phyloP scores from a whole-genome alignment of 768 basidiomycete genomes.

The Tremella fuciformis region DNA sequence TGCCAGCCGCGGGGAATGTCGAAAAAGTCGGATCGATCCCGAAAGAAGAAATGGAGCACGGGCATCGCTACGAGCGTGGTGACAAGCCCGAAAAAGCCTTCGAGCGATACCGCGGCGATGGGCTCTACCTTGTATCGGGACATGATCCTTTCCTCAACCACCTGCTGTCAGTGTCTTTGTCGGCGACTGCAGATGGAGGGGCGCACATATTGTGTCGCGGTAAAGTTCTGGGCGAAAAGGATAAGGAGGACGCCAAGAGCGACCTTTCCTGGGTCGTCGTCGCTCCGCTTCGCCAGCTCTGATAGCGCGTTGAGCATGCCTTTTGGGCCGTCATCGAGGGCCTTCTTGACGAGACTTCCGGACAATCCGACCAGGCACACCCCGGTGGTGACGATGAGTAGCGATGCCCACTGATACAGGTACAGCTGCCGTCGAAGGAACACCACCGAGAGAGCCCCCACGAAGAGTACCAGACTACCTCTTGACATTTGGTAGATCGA shows the following conservation, averaged over 20 bases:
- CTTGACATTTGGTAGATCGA: slow-evolving; percentile 89
- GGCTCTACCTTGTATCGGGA: slow-evolving; percentile 78
- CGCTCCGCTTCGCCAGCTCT: slow-evolving; percentile 42
- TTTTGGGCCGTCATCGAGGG: slow-evolving; percentile 48
- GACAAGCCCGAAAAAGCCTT: slow-evolving; percentile 84
- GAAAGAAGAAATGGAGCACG: slow-evolving; percentile 58
- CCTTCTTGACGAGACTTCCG: slow-evolving; percentile 80
- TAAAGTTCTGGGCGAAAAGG: slow-evolving; percentile 86
- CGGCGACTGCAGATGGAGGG: background rate
- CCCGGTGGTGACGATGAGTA: slow-evolving; percentile 68
- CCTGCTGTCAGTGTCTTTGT: slow-evolving; percentile 46
- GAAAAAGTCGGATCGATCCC: slow-evolving; percentile 59
- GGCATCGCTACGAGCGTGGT: slow-evolving; percentile 78
- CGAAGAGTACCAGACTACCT: slow-evolving; percentile 88
- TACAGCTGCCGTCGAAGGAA: slow-evolving; percentile 82
- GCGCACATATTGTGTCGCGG: slow-evolving; percentile 48
- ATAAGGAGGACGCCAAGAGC: slow-evolving; percentile 76
- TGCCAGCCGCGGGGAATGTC: slow-evolving; percentile 84
- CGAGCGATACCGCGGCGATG: slow-evolving; percentile 83
- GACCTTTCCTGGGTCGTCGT: slow-evolving; percentile 48
- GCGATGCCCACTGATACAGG: slow-evolving; percentile 91
- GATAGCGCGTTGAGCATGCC: slow-evolving; percentile 13
- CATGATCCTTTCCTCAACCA: slow-evolving; percentile 96
- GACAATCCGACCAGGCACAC: slow-evolving; percentile 63
- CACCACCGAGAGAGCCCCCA: slow-evolving; percentile 82